A percentile compares a stretch with the other conserved stretches of the same genome.
phyloP scores from a whole-genome alignment of 1,284 basidiomycete species.

The Tylopilus sp. region DNA sequence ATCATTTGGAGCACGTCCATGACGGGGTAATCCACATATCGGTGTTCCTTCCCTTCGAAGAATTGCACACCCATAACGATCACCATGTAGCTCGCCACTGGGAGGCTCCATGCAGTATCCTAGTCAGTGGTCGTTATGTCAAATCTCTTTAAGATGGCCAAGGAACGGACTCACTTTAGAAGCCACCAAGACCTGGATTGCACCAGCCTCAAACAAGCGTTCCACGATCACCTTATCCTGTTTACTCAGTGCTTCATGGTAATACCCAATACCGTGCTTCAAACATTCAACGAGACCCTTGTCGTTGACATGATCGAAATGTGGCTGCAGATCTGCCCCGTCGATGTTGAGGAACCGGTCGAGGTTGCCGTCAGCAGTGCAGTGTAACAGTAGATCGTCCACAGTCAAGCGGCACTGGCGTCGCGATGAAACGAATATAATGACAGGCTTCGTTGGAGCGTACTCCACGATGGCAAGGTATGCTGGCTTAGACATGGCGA shows the following conservation, averaged over 20 bases:
- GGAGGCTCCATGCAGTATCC: conserved; percentile 95
- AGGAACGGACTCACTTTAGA: conserved; percentile 63
- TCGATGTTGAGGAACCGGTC: conserved; percentile 92
- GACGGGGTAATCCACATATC: conserved; percentile 96
- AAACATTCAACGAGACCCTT: conserved; percentile 76
- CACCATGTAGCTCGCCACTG: conserved; percentile 93
- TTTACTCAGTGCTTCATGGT: conserved; percentile 90
- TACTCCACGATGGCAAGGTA: conserved; percentile 93
- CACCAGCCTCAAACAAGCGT: conserved; percentile 89
- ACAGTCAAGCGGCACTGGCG: conserved; percentile 93
- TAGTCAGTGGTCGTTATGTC: conserved; percentile 26
- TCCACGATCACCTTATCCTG: conserved; percentile 94
- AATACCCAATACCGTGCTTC: conserved; percentile 91
- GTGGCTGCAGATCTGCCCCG: conserved; percentile 77
- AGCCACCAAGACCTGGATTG: conserved; percentile 92
- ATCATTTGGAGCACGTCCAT: conserved; percentile 99
- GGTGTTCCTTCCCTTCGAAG: conserved; percentile 94
- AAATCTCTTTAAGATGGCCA: background rate
- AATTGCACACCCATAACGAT: conserved; percentile 98
- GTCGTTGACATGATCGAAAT: conserved; percentile 85
- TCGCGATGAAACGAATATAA: conserved; percentile 91
- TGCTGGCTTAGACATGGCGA: conserved; percentile 98
- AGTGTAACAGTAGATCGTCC: conserved; percentile 88
- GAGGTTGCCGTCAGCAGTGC: conserved; percentile 81
- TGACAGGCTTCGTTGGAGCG: conserved; percentile 81